A percentile compares a stretch with the other conserved stretches of the same genome.
Evolutionary conservation across 2,329 filamentous ascomycete genomes (phyloP).

Genomic region (Fusarium miscanthi): DNA sequence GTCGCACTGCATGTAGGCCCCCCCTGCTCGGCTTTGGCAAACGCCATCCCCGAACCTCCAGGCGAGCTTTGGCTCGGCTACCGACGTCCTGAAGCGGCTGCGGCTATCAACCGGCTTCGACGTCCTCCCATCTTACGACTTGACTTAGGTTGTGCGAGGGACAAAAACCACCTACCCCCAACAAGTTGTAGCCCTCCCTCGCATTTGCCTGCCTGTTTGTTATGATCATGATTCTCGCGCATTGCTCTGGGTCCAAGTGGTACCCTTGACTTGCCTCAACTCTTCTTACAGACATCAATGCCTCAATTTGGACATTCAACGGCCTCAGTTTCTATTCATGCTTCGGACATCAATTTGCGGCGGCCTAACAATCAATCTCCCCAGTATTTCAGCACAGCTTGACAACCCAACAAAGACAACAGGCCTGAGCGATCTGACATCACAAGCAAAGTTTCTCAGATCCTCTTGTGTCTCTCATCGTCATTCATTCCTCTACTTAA

Average conservation of each 20-base stretch:
- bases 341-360: slow-evolving; percentile 29
- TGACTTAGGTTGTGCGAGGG: slow-evolving; percentile 6
- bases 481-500: not conserved
- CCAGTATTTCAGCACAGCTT: not conserved
- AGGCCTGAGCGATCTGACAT: not conserved
- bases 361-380: not conserved
- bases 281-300: slow-evolving; percentile 1
- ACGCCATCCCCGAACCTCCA: slow-evolving; percentile 38
- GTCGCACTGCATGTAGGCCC: slow-evolving; percentile 13
- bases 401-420: not conserved
- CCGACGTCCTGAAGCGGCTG: slow-evolving; percentile 36
- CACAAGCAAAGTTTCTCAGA: not conserved
- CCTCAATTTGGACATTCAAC: slow-evolving; percentile 2
- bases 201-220: slow-evolving; percentile 17
- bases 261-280: slow-evolving; percentile 2
- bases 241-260: not conserved
- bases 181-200: slow-evolving; percentile 20
- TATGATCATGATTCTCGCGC: slow-evolving; percentile 21
- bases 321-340: slow-evolving; percentile 6
- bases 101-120: slow-evolving; percentile 20
- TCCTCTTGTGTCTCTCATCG: not conserved
- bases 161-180: slow-evolving; percentile 44
- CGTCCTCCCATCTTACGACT: slow-evolving; percentile 36
- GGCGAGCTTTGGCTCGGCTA: slow-evolving; percentile 43
- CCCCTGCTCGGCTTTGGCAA: slow-evolving; percentile 38